Evolutionary conservation across 805 yeast genomes (phyloP).

Genomic region (Nakazawaea pomicola): DNA sequence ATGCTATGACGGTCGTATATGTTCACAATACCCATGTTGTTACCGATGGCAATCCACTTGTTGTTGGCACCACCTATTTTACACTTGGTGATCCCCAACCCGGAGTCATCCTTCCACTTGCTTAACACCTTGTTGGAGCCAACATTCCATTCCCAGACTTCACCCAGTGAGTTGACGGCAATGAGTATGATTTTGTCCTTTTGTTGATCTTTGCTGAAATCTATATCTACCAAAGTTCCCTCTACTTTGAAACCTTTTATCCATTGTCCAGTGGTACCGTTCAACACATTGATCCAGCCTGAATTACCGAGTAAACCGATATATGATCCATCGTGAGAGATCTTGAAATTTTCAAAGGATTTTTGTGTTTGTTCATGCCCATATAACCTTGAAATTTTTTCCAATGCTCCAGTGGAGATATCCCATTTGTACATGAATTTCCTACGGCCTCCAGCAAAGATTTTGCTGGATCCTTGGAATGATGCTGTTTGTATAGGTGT

Average conservation of each 20-base stretch:
- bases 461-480: slow-evolving; percentile 50
- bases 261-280: slow-evolving; percentile 81
- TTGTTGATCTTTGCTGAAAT: slow-evolving; percentile 41
- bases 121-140: slow-evolving; percentile 43
- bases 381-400: slow-evolving; percentile 82
- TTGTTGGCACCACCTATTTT: slow-evolving; percentile 65
- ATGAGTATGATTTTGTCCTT: slow-evolving; percentile 44
- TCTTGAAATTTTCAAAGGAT: slow-evolving; percentile 80
- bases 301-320: slow-evolving; percentile 77
- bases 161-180: slow-evolving; percentile 69
- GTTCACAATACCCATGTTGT: slow-evolving; percentile 83
- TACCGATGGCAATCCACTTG: slow-evolving; percentile 87
- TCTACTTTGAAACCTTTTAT: slow-evolving; percentile 82
- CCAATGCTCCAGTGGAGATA: slow-evolving; percentile 58
- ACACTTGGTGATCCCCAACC: slow-evolving; percentile 75
- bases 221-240: slow-evolving; percentile 81
- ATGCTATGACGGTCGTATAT: slow-evolving; percentile 59
- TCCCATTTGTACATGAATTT: slow-evolving; percentile 92
- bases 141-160: slow-evolving; percentile 81
- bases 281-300: slow-evolving; percentile 87
- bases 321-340: slow-evolving; percentile 67
- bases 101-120: slow-evolving; percentile 84
- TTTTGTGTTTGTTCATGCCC: slow-evolving; percentile 86
- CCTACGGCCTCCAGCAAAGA: slow-evolving; percentile 89
- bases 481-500: slow-evolving; percentile 76